phyloP scores from a whole-genome alignment of 75 land plant species.

The Gnetum montanum region DNA sequence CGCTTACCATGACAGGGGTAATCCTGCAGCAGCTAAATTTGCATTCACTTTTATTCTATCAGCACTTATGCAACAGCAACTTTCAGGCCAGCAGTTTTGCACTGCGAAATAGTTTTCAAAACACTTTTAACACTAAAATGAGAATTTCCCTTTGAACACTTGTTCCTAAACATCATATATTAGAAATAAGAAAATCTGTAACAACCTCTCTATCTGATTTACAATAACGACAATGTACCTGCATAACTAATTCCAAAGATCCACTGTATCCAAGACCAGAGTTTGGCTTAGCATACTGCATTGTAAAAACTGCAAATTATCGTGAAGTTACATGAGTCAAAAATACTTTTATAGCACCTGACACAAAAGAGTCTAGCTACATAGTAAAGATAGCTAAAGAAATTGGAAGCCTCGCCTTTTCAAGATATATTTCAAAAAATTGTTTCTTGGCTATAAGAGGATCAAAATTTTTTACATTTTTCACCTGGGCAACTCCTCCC shows the following conservation, averaged over 20 bases:
- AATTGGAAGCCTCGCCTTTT: conserved; percentile 47
- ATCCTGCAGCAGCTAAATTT: conserved; percentile 86
- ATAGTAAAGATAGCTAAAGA: background rate
- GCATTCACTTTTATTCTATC: conserved; percentile 94
- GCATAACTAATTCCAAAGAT: conserved; percentile 68
- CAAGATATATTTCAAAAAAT: conserved; percentile 88
- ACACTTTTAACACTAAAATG: conserved; percentile 2
- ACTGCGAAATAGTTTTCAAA: conserved; percentile 31
- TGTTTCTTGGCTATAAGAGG: conserved; percentile 66
- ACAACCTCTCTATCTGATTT: too few relatives aligned
- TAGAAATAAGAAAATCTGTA: too few relatives aligned
- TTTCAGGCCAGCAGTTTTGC: conserved; percentile 78
- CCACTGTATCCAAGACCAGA: conserved; percentile 94
- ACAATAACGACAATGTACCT: too few relatives aligned
- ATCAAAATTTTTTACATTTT: conserved; percentile 65
- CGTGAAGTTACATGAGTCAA: background rate
- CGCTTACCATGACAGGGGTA: conserved; percentile 77
- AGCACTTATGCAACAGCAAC: conserved; percentile 98
- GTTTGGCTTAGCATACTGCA: conserved; percentile 87
- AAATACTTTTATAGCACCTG: background rate
- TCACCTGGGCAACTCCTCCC: conserved; percentile 76
- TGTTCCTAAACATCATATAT: too few relatives aligned
- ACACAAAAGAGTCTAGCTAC: background rate
- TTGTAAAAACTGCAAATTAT: background rate
- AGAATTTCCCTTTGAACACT: background rate